These are phyloP conservation scores for Lithohypha guttulata DNA, from an alignment of 2,329 filamentous ascomycete genomes.

Conservation along the genomic window DNA sequence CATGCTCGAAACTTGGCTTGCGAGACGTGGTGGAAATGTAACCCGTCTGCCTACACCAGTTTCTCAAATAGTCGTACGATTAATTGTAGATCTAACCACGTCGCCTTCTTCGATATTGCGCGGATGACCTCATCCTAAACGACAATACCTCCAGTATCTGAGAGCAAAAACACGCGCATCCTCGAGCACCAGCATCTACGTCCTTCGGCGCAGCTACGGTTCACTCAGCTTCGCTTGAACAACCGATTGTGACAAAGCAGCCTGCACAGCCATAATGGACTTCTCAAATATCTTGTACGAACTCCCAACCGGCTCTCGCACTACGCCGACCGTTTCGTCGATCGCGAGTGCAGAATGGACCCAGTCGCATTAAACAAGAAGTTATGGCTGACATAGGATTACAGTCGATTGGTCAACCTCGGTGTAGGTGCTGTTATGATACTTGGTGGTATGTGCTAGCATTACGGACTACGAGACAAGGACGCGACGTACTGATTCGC, in stretches of 20 bases:
- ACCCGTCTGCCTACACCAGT: background rate
- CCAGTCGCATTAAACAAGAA: constrained; percentile 2
- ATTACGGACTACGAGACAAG: constrained; percentile 14
- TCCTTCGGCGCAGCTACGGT: background rate
- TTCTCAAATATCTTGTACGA: constrained; percentile 78
- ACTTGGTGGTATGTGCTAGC: constrained; percentile 51
- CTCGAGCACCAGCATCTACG: background rate
- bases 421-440: constrained; percentile 78
- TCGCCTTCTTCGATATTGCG: too few relatives aligned
- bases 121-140: too few relatives aligned
- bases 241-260: background rate
- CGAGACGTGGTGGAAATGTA: constrained; percentile 9
- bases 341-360: constrained; percentile 10
- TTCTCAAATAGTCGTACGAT: background rate
- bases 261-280: constrained; percentile 53
- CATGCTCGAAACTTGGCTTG: constrained; percentile 4
- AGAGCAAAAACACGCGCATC: too few relatives aligned
- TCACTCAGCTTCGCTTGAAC: background rate
- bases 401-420: constrained; percentile 88
- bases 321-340: constrained; percentile 6
- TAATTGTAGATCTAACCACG: too few relatives aligned
- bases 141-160: too few relatives aligned
- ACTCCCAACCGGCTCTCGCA: background rate
- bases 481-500: constrained; percentile 22
- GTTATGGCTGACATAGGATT: constrained; percentile 8